Evolutionary conservation across 2,329 filamentous ascomycete genomes (phyloP).

Genomic region (Parafenestella ontariensis): DNA sequence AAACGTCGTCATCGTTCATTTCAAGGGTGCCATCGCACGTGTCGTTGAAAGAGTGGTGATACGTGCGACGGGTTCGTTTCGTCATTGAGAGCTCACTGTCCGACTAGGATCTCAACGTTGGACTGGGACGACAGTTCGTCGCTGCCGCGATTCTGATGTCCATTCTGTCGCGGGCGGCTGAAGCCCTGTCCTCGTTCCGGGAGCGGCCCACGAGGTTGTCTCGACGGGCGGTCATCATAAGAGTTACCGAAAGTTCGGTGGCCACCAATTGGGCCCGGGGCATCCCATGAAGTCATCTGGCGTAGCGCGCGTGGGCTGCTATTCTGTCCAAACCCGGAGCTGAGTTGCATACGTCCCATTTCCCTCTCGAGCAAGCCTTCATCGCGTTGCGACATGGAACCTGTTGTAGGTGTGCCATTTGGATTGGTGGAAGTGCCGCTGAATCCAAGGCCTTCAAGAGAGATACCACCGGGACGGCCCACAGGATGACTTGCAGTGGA

Average conservation of each 20-base stretch:
- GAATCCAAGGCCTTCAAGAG: slow-evolving; percentile 49
- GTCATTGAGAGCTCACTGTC: slow-evolving; percentile 53
- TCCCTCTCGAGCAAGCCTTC: slow-evolving; percentile 69
- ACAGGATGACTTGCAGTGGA: slow-evolving; percentile 88
- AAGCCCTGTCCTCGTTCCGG: slow-evolving; percentile 67
- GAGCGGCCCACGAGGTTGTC: slow-evolving; percentile 68
- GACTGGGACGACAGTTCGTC: slow-evolving; percentile 68
- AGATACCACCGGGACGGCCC: slow-evolving; percentile 66
- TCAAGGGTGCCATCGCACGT: slow-evolving; percentile 34
- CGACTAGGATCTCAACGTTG: slow-evolving; percentile 69
- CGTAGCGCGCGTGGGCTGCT: slow-evolving; percentile 66
- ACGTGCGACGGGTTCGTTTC: slow-evolving; percentile 27
- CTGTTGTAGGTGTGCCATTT: slow-evolving; percentile 67
- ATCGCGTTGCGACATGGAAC: slow-evolving; percentile 59
- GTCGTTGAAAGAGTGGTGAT: slow-evolving; percentile 33
- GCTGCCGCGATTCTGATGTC: slow-evolving; percentile 67
- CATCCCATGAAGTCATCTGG: slow-evolving; percentile 67
- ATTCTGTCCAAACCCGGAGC: slow-evolving; percentile 56
- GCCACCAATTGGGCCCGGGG: slow-evolving; percentile 68
- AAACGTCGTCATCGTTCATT: slow-evolving; percentile 43
- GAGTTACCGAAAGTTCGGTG: slow-evolving; percentile 67
- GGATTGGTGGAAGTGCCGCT: slow-evolving; percentile 70
- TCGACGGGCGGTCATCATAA: slow-evolving; percentile 66
- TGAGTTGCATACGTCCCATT: slow-evolving; percentile 65
- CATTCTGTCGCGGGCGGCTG: slow-evolving; percentile 63